Evolutionary conservation across 225 moss, liverwort and hornwort species (phyloP), one percentile per base, ranked within the genome.

Genomic region (Pleurozium schreberi): DNA sequence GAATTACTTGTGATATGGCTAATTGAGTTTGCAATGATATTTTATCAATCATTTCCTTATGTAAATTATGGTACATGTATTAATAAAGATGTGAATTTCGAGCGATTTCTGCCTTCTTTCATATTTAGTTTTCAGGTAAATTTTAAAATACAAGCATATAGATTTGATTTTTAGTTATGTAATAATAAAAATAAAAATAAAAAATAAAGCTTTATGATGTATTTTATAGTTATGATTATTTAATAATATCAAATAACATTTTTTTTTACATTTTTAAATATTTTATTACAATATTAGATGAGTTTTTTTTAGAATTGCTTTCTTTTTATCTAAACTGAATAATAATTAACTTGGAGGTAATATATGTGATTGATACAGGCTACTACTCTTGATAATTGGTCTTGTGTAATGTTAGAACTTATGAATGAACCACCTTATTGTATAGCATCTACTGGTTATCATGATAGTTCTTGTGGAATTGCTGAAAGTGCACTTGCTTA

Each of bases 361-460:
- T 36, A 57, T 13, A 27, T 86, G 43, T 60, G 1, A 78, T 43
- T 86, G 18, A 73, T 53, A 36, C 88, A 98, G 98, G 93, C 97
- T 60, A 96, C 96, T 21, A 99, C 98, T 58, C 93, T 96, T 66
- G 98, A 99, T 87, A 96, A 99, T 67, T 99, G 98, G 98, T 97
- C 97, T 12, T 97, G 97, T 87, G 88, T 99, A 3, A 84, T 99
- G 92, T 59, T 90, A 26, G 98, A 99, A 74, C 87, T 96, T 27
- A 96, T 94, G 87, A 89, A 78, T 43, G 30, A 83, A 60, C 86
- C 73, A 69, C 98, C 98, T 7, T 85, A 74, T 82, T 97, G 97
- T 76, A 80, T 90, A 53, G 64, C 75, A 42, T 93, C 92, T 38
- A 26, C 5, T 2, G 93, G 94, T 19, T 85, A 91, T n/a, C 94